Conservation (phyloP, 1,284 basidiomycete species). For the Porogramme epimiltina region DNA sequence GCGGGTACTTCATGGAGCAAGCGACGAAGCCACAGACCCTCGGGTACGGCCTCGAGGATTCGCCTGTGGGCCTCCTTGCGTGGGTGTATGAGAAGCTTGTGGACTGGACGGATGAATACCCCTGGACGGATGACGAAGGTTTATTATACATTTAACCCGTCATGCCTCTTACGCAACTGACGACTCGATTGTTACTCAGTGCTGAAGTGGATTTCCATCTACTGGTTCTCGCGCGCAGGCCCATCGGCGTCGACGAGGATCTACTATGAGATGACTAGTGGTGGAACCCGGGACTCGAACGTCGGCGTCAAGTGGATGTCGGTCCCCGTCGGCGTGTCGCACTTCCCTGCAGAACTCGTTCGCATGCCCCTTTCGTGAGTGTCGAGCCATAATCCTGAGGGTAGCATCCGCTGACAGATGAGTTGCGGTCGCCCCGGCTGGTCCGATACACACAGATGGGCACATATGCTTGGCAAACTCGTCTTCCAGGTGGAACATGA, state of each 20-base stretch:
- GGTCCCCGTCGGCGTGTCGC: constrained; percentile 35
- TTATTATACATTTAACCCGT: too few species aligned
- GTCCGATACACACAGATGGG: constrained; percentile 17
- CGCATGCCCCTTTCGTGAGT: constrained; percentile 26
- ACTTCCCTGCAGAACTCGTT: constrained; percentile 35
- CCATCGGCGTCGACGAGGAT: constrained; percentile 39
- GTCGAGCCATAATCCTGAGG: background rate
- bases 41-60: constrained; percentile 55
- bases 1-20: constrained; percentile 46
- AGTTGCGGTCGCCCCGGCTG: background rate
- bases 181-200: background rate
- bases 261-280: constrained; percentile 34
- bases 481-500: constrained; percentile 28
- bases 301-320: constrained; percentile 10
- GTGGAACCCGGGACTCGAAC: background rate
- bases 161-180: too few species aligned
- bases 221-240: constrained; percentile 27
- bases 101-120: background rate
- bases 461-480: constrained; percentile 25
- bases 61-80: constrained; percentile 55
- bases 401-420: background rate
- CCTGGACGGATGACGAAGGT: constrained; percentile 3
- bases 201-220: constrained; percentile 8
- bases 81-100: constrained; percentile 3
- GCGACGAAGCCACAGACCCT: constrained; percentile 56